Conservation (phyloP, 2,329 filamentous ascomycete genomes). For the Xylariaceae sp. region DNA sequence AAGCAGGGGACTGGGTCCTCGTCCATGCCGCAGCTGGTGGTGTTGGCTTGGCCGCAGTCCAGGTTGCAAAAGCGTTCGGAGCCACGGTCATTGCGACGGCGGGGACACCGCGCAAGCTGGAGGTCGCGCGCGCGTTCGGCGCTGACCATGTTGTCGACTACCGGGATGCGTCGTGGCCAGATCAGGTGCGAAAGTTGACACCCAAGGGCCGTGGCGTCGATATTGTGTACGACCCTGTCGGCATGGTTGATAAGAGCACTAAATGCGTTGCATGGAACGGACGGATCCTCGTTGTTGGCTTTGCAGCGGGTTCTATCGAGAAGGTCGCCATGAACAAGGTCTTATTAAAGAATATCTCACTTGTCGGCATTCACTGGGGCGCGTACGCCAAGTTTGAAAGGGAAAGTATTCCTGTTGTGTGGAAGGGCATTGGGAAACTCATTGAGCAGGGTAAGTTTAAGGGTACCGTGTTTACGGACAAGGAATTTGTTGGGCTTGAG, state of each 20-base stretch:
- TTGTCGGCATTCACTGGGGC: constrained; percentile 93
- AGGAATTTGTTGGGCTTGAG: constrained; percentile 82
- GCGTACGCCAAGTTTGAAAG: constrained; percentile 77
- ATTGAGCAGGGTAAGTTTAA: constrained; percentile 79
- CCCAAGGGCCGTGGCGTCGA: constrained; percentile 78
- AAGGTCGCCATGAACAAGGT: constrained; percentile 93
- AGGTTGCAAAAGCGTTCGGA: constrained; percentile 90
- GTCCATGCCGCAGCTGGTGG: constrained; percentile 93
- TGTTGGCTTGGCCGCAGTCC: constrained; percentile 88
- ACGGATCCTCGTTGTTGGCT: constrained; percentile 84
- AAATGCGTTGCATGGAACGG: constrained; percentile 97
- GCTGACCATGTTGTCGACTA: constrained; percentile 88
- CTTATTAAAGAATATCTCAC: constrained; percentile 87
- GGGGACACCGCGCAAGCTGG: constrained; percentile 77
- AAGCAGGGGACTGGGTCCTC: constrained; percentile 83
- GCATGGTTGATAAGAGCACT: constrained; percentile 82
- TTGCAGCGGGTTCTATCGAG: constrained; percentile 85
- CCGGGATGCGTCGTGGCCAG: constrained; percentile 65
- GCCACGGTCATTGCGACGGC: constrained; percentile 94
- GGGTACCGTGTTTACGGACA: constrained; percentile 82
- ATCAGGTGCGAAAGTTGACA: constrained; percentile 76
- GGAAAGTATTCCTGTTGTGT: constrained; percentile 73
- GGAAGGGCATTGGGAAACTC: constrained; percentile 80
- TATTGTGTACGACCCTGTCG: constrained; percentile 94
- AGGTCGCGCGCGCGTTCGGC: constrained; percentile 79